Base-by-base conservation (phyloP, 805 yeast genomes). In the Pichia occidentalis region DNA sequence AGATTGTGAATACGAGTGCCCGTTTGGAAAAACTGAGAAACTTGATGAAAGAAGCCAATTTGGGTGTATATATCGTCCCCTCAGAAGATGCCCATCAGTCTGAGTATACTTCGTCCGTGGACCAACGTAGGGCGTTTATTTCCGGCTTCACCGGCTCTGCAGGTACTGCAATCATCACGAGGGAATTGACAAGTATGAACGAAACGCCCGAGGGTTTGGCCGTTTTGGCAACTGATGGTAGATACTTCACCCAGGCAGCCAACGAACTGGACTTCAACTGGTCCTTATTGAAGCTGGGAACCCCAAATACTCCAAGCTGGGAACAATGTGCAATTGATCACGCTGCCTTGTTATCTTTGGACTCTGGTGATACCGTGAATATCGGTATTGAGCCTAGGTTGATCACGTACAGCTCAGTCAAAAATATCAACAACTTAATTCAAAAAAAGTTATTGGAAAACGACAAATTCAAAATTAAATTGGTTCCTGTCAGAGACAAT, bases 21-120 rank as follows among this genome's bases (percentile, higher is more conserved):
- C 75, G 88, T 50, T 65, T 88, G 34, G 68, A 63, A 28, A 66
- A 64, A 16, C 63, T 88, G 42, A 71, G 97, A 52, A 49, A 61
- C 28, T 65, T 71, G 44, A 85, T 92, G 88, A 71, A 68, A 30
- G 60, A 67, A 31, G 57, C 75, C 40, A 50, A 54, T 35, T 56
- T 90, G 26, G 85, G 80, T 9, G 79, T 85, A 24, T 90, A 92
- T 57, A 67, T 74, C 11, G 42, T 62, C 13, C 80, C 80, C 7
- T 70, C 77, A 8, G 80, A 75, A 53, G 83, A 76, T 56, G 75
- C 71, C 36, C 83, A 76, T 55, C 82, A 75, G 56, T 65, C 73
- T n/a, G 82, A 76, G 52, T 75, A 75, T 45, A 74, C 75, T 18
- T 64, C 78, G 1, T 48, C 67, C 3, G 58, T 60, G 33, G 82